Base-by-base conservation (phyloP, 2,329 filamentous ascomycete species). In the Coleophoma crateriformis region DNA sequence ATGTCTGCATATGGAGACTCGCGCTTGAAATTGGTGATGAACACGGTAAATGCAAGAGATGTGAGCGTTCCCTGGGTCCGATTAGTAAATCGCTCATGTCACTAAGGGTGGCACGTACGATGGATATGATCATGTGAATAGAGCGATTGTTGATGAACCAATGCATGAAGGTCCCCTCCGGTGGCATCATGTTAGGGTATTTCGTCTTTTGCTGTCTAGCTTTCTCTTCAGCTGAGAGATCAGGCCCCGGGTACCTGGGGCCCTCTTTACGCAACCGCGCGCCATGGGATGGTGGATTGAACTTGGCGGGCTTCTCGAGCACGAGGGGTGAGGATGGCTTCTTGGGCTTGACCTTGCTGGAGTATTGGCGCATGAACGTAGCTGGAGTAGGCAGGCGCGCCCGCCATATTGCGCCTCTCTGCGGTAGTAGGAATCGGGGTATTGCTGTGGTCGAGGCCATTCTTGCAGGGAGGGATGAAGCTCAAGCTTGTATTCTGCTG, bases 201-300 rank as follows among this genome's bases (percentile, higher is more conserved):
- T 87, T 75, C 67, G 81, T 87, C 56, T 70, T 79, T 57, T 74
- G 77, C 73, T 89, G 89, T 53, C 77, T 78, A 54, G 78, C 72
- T 46, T 75, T 70, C 67, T 95, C 86, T 46, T 84, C 77, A 17
- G 77, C 72, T 14, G 81, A 83, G 53, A 90, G 70, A 19, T 81
- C 71, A 15, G 89, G 87, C 35, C 90, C 90, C 1, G 72, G 70
- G 65, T 95, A 95, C 60, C 78, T 76, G 32, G 85, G 83, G 7
- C 73, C 67, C 47, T 68, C 68, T 56, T 77, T 75, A 5, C 78
- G 74, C 33, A 90, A 77, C 7, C 87, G 77, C 19, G 87, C 74
- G 12, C 87, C 85, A 67, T 97, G 94, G 0, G 92, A 97, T 0
- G 94, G 94, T 2, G 94, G 92, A 44, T 88, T 88, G 76, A 96